phyloP scores from a whole-genome alignment of 495 filamentous ascomycete species.

The Peziza echinospora region DNA sequence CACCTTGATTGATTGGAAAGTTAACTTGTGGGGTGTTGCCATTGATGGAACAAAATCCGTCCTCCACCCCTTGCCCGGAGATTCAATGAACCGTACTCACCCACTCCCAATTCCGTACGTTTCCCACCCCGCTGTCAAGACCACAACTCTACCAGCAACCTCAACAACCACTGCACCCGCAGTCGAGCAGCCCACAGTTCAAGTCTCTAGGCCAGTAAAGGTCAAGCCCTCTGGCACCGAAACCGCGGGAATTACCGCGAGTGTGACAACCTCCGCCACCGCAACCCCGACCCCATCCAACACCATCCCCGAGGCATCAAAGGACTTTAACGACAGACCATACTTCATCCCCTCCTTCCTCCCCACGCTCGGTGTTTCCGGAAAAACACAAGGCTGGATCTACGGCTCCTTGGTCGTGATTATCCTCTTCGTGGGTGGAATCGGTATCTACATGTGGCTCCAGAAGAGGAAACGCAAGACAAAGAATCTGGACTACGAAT shows the following conservation, averaged over 20 bases:
- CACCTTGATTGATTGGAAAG: slow-evolving; percentile 73
- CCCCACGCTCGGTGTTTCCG: slow-evolving; percentile 83
- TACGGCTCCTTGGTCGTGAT: slow-evolving; percentile 73
- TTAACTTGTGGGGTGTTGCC: slow-evolving; percentile 81
- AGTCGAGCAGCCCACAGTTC: slow-evolving; percentile 14
- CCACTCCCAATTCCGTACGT: slow-evolving; percentile 38
- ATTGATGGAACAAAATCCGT: slow-evolving; percentile 49
- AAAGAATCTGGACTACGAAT: slow-evolving; percentile 79
- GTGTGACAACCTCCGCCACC: slow-evolving; percentile 21
- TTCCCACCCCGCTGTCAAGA: slow-evolving; percentile 31
- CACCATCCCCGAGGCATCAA: slow-evolving; percentile 26
- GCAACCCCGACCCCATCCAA: slow-evolving; percentile 57
- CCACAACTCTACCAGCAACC: slow-evolving; percentile 19
- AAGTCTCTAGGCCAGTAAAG: slow-evolving; percentile 13
- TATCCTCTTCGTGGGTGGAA: slow-evolving; percentile 54
- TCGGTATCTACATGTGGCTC: slow-evolving; percentile 60
- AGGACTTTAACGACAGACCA: slow-evolving; percentile 17
- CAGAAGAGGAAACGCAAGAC: slow-evolving; percentile 53
- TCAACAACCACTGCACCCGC: slow-evolving; percentile 20
- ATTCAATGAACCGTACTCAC: slow-evolving; percentile 44
- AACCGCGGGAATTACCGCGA: background rate
- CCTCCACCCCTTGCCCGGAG: slow-evolving; percentile 60
- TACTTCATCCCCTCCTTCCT: slow-evolving; percentile 74
- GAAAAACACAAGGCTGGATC: slow-evolving; percentile 83
- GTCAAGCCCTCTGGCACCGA: background rate